phyloP scores from a whole-genome alignment of 1,284 basidiomycete species.

The Stereum hirsutum region DNA sequence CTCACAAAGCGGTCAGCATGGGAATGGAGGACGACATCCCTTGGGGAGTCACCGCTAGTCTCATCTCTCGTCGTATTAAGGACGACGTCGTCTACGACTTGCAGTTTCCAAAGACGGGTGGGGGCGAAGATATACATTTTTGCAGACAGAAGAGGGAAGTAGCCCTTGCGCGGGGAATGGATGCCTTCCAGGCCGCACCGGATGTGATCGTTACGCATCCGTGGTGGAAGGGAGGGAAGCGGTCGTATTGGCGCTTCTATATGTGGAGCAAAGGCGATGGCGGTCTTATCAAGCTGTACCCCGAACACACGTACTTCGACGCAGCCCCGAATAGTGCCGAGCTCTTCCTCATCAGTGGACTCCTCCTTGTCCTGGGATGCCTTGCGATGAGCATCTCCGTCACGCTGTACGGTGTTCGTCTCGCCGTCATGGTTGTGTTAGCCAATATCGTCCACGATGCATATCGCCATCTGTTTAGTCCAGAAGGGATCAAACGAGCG shows the following conservation, averaged over 20 bases:
- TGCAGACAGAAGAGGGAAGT: slow-evolving; percentile 38
- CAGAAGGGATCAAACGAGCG: slow-evolving; percentile 27
- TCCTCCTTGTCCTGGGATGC: slow-evolving; percentile 10
- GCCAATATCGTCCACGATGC: slow-evolving; percentile 38
- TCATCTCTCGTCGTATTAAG: slow-evolving; percentile 35
- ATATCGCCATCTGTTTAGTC: slow-evolving; percentile 36
- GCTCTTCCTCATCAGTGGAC: slow-evolving; percentile 22
- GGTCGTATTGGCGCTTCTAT: slow-evolving; percentile 46
- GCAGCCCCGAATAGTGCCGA: slow-evolving; percentile 42
- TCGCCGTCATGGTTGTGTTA: slow-evolving; percentile 22
- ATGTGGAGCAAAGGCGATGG: slow-evolving; percentile 55
- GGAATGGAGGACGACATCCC: slow-evolving; percentile 38
- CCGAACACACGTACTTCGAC: slow-evolving; percentile 35
- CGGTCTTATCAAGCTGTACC: slow-evolving; percentile 36
- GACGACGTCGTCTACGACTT: slow-evolving; percentile 37
- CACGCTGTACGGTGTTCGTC: slow-evolving; percentile 15
- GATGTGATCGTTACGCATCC: slow-evolving; percentile 40
- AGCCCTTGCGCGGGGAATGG: slow-evolving; percentile 23
- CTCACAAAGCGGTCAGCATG: too few species aligned
- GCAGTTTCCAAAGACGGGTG: slow-evolving; percentile 50
- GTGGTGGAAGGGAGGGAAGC: slow-evolving; percentile 42
- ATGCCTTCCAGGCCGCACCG: slow-evolving; percentile 41
- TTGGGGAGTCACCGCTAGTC: slow-evolving; percentile 56
- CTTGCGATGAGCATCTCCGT: slow-evolving; percentile 10
- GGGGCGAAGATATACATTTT: slow-evolving; percentile 57